A percentile compares a stretch with the other conserved stretches of the same genome.
phyloP scores from a whole-genome alignment of 345 rosid species.

The Euphorbia lathyris region DNA sequence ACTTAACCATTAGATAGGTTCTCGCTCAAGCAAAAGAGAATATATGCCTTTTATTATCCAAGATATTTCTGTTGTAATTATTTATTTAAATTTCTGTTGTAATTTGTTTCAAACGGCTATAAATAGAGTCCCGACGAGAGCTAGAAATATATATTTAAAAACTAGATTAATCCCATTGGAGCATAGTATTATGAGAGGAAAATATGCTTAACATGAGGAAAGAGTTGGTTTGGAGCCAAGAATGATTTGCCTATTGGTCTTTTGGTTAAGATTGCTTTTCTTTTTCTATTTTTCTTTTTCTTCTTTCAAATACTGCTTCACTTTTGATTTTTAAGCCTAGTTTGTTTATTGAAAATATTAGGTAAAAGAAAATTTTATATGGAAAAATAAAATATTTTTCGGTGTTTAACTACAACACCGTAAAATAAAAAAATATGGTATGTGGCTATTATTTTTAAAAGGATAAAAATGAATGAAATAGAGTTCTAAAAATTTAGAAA shows the following conservation, averaged over 20 bases:
- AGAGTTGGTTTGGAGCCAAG: slow-evolving; percentile 3
- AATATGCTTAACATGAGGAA: background rate
- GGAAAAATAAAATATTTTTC: no score
- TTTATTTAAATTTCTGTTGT: background rate
- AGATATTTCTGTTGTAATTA: background rate
- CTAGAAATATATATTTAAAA: background rate
- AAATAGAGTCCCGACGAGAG: background rate
- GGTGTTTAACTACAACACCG: no score
- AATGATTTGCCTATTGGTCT: background rate
- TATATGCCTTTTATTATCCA: background rate
- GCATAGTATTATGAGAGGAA: background rate
- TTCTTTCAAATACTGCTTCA: no score
- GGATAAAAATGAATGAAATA: no score
- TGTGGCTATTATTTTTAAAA: no score
- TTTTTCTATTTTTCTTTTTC: no score
- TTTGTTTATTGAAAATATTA: no score
- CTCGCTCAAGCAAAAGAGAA: background rate
- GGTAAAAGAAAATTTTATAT: no score
- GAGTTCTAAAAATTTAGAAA: no score
- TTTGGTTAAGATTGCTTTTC: background rate
- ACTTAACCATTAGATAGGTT: no score
- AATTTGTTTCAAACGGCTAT: background rate
- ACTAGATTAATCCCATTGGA: background rate
- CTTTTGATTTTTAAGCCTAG: no score
- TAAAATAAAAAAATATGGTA: no score